Conservation (phyloP, 2,329 filamentous ascomycete species). For the Aaosphaeria arxii region DNA sequence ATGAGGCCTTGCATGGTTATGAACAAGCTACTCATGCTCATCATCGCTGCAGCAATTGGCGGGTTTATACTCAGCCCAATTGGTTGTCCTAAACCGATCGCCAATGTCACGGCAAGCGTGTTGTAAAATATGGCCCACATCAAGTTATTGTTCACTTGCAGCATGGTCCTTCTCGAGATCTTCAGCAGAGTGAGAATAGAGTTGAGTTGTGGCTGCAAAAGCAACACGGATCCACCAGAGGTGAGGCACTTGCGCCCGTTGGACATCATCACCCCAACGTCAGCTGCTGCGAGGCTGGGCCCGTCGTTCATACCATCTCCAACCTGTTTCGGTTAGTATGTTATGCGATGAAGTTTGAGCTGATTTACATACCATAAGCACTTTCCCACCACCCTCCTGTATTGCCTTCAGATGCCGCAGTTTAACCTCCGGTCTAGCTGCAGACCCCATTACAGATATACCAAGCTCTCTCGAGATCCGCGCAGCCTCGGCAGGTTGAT, state of each 20-base stretch:
- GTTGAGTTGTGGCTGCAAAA: constrained; percentile 3
- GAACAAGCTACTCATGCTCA: not conserved
- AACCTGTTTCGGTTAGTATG: not conserved
- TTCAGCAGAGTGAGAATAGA: constrained; percentile 2
- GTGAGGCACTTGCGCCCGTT: constrained; percentile 4
- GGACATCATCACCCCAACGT: constrained; percentile 4
- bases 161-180: constrained; percentile 1
- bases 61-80: not conserved
- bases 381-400: constrained; percentile 3
- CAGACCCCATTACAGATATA: constrained; percentile 3
- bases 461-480: constrained; percentile 3
- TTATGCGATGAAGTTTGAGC: not conserved
- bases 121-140: constrained; percentile 4
- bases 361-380: constrained; percentile 3
- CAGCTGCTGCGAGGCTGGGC: constrained; percentile 3
- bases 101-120: constrained; percentile 2
- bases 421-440: constrained; percentile 2
- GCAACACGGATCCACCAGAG: constrained; percentile 2
- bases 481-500: constrained; percentile 2
- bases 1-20: constrained; percentile 1
- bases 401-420: constrained; percentile 3
- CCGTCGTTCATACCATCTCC: constrained; percentile 6
- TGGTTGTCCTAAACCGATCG: constrained; percentile 1
- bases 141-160: constrained; percentile 1
- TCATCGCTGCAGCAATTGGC: constrained; percentile 2